phyloP scores from a whole-genome alignment of 1,284 basidiomycete genomes.

The Malassezia globosa region DNA sequence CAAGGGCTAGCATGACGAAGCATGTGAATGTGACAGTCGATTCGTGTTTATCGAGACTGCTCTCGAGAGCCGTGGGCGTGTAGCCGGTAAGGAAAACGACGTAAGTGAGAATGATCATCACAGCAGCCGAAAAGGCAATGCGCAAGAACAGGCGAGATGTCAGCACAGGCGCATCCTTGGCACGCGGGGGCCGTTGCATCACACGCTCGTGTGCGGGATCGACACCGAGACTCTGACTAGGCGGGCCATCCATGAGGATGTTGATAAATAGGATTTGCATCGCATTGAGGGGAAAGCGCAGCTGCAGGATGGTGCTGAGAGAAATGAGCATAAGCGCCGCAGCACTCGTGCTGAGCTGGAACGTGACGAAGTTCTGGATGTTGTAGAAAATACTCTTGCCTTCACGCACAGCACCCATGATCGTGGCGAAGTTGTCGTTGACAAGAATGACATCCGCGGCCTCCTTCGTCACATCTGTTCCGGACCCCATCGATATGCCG shows the following conservation, averaged over 20 bases:
- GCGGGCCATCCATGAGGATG: constrained; percentile 97
- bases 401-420: constrained; percentile 87
- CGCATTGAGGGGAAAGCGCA: constrained; percentile 85
- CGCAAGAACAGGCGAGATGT: constrained; percentile 62
- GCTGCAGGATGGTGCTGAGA: constrained; percentile 72
- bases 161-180: constrained; percentile 78
- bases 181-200: constrained; percentile 64
- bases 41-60: constrained; percentile 49
- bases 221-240: constrained; percentile 87
- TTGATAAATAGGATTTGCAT: constrained; percentile 99
- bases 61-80: neutral
- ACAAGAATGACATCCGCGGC: constrained; percentile 93
- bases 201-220: constrained; percentile 91
- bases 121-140: constrained; percentile 75
- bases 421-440: constrained; percentile 92
- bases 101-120: constrained; percentile 78
- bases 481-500: constrained; percentile 91
- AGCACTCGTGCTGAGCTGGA: constrained; percentile 91
- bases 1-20: constrained; percentile 92
- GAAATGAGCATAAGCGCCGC: constrained; percentile 90
- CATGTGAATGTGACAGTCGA: constrained; percentile 65
- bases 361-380: constrained; percentile 92
- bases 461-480: constrained; percentile 96
- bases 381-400: constrained; percentile 96
- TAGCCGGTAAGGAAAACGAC: constrained; percentile 60